Base-by-base conservation (phyloP, 192 early-diverging fungal genomes). In the Mortierella antarctica region DNA sequence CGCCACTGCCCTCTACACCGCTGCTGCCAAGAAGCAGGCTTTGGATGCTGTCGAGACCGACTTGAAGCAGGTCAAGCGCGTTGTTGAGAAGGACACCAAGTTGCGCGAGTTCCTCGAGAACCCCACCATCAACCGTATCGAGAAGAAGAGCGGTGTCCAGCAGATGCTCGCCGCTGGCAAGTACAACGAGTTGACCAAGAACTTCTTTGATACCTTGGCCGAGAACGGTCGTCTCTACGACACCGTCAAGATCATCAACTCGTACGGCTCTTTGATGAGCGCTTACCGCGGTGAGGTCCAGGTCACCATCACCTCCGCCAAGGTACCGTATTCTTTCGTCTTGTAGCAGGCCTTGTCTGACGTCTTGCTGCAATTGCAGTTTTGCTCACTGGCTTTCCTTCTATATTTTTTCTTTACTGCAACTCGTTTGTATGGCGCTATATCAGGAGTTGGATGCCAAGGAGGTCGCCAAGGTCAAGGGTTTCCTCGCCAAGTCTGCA, bases 171-270 rank as follows among this genome's bases (percentile, higher is more conserved):
- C 90, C 71, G 85, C 85, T 48, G 91, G 92, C 82, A 87, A 85
- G 66, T 90, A 88, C 87, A 90, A 88, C 56, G 90, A 92, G n/a
- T 80, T 95, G 57, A 98, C 96, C 61, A 84, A 86, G 77, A 97
- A 98, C 90, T 94, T 99, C 62, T 97, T 99, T 76, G 89, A 92
- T 67, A 85, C 93, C 57, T 87, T 99, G 60, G 93, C 94, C 39
- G 97, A 99, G 85, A 99, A 98, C 87, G 95, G 95, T 85, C 94
- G 97, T 70, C 86, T 98, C 81, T 86, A 88, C 84, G 90, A 95
- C 80, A 94, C 96, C 59, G 62, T 69, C 79, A 93, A 93, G 86
- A 90, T 99, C 70, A 92, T 97, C 67, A 67, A 86, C 64, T 84
- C 95, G 17, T 99, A 91, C 86, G 80, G 86, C 74, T 83, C 89